Evolutionary conservation across 1,284 basidiomycete genomes (phyloP).

Genomic region (Ustilago sp.): DNA sequence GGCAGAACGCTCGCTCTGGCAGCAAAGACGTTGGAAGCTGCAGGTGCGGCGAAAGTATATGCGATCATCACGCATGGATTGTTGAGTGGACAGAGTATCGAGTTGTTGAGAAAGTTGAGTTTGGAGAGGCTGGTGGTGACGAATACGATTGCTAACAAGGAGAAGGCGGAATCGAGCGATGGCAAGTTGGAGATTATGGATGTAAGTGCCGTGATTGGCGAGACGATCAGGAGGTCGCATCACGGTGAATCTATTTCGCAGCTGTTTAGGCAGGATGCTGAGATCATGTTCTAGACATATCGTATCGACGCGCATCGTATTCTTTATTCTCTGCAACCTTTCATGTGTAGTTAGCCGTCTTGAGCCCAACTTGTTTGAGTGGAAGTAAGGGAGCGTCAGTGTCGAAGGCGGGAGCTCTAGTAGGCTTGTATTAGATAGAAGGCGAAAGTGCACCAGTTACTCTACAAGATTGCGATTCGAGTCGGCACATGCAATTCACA

Average conservation of each 20-base stretch:
- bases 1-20: conserved; percentile 88
- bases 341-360: background rate
- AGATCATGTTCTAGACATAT: conserved; percentile 57
- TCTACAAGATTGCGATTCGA: background rate
- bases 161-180: conserved; percentile 71
- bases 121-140: conserved; percentile 89
- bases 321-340: conserved; percentile 1
- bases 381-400: background rate
- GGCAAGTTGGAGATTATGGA: conserved; percentile 77
- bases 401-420: no score
- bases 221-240: conserved; percentile 95
- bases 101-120: conserved; percentile 80
- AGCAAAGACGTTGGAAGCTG: conserved; percentile 84
- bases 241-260: conserved; percentile 80
- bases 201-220: conserved; percentile 88
- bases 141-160: conserved; percentile 79
- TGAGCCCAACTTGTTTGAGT: background rate
- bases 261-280: conserved; percentile 67
- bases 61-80: conserved; percentile 93
- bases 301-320: background rate
- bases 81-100: conserved; percentile 85
- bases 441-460: no score
- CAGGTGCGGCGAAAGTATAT: conserved; percentile 88
- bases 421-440: no score
- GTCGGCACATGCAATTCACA: background rate